Conservation (phyloP, 169 alveolate species). For the Theileria equi region DNA sequence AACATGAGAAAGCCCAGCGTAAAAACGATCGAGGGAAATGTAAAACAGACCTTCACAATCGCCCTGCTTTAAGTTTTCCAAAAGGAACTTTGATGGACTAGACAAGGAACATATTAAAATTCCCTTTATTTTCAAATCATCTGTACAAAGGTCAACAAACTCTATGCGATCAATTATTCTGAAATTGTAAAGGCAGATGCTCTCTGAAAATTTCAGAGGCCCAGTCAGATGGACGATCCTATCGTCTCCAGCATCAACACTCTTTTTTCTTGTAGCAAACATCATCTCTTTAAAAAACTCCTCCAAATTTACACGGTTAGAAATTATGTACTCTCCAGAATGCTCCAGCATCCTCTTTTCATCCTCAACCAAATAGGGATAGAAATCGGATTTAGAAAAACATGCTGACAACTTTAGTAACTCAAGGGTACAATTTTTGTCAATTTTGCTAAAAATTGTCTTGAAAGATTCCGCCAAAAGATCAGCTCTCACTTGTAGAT, state of each 20-base stretch:
- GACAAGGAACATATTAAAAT: no score
- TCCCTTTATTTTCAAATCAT: no score
- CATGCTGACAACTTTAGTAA: conserved; percentile 31
- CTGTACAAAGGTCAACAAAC: no score
- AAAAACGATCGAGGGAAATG: no score
- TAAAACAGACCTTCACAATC: no score
- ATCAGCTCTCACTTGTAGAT: conserved; percentile 5
- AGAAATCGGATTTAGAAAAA: conserved; percentile 17
- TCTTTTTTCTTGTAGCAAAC: not conserved
- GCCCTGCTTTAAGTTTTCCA: no score
- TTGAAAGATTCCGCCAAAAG: conserved; percentile 47
- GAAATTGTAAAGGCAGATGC: conserved; percentile 30
- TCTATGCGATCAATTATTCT: no score
- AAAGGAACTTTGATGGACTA: no score
- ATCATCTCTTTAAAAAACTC: not conserved
- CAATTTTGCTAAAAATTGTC: conserved; percentile 19
- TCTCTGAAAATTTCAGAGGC: conserved; percentile 33
- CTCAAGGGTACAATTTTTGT: conserved; percentile 27
- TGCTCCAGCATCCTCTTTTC: conserved; percentile 11
- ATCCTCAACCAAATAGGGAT: not conserved
- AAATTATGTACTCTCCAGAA: not conserved
- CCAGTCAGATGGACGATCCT: conserved; percentile 14
- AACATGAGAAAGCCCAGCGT: no score
- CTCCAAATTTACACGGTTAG: not conserved
- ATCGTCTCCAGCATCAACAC: not conserved